Percentiles rank a stretch among this genome's conserved stretches.
phyloP scores from a whole-genome alignment of 345 rosid genomes.

The Brassica rapa region DNA sequence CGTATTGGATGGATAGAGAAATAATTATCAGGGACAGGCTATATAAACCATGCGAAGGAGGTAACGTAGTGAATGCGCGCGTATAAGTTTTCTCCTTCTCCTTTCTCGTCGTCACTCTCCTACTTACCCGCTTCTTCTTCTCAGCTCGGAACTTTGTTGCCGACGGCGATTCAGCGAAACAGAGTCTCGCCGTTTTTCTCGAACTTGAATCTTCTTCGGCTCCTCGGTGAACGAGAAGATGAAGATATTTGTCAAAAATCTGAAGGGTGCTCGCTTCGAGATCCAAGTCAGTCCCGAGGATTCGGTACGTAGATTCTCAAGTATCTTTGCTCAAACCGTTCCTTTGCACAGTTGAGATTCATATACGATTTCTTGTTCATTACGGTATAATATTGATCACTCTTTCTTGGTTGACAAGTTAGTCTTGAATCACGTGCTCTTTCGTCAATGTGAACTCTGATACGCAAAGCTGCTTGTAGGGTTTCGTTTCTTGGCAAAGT shows the following conservation, averaged over 20 bases:
- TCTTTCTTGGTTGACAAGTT: no score
- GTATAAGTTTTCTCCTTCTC: neutral
- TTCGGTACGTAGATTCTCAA: conserved; percentile 30
- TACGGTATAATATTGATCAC: neutral
- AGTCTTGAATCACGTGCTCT: no score
- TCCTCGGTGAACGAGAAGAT: conserved; percentile 15
- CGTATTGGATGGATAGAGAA: neutral
- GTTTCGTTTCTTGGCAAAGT: neutral
- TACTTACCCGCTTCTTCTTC: neutral
- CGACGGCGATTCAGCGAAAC: neutral
- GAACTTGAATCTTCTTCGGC: neutral
- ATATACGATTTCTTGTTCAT: neutral
- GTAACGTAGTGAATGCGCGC: neutral
- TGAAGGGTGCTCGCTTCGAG: conserved; percentile 48
- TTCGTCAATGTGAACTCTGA: no score
- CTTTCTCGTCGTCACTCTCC: neutral
- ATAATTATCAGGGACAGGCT: no score
- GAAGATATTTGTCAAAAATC: conserved; percentile 46
- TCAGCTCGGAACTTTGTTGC: neutral
- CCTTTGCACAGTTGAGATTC: neutral
- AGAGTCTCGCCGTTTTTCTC: neutral
- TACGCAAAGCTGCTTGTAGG: no score
- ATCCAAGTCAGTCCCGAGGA: conserved; percentile 46
- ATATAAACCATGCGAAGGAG: neutral
- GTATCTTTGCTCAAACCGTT: neutral